phyloP scores from a whole-genome alignment of 2,329 filamentous ascomycete genomes.

The Claviceps maximensis region DNA sequence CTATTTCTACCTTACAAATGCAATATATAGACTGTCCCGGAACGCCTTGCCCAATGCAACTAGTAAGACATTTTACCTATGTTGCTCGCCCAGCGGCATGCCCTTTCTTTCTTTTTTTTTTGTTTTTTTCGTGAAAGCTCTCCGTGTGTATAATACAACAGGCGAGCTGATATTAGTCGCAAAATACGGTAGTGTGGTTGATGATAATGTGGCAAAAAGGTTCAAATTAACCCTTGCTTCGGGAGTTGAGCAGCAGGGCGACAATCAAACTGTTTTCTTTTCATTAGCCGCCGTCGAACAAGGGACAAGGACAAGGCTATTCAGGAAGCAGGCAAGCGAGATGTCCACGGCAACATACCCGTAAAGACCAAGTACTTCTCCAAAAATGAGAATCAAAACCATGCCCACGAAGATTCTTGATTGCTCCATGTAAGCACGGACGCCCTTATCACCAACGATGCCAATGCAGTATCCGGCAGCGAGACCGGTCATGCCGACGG shows the following conservation, averaged over 20 bases:
- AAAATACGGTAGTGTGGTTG: neutral
- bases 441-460: conserved; percentile 85
- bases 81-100: neutral
- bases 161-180: neutral
- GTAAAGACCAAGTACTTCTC: conserved; percentile 91
- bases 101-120: neutral
- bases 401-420: conserved; percentile 95
- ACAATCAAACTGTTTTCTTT: conserved; percentile 60
- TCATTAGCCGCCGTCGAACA: neutral
- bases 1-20: conserved; percentile 11
- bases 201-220: neutral
- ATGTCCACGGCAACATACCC: conserved; percentile 46
- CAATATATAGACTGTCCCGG: conserved; percentile 22
- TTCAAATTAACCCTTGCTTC: conserved; percentile 47
- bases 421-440: conserved; percentile 92
- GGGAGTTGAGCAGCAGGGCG: conserved; percentile 83
- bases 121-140: neutral
- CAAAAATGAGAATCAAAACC: conserved; percentile 97
- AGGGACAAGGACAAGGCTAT: neutral
- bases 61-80: conserved; percentile 7
- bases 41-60: conserved; percentile 27
- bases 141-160: neutral
- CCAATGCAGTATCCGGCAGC: conserved; percentile 96
- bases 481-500: conserved; percentile 82
- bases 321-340: neutral